These are phyloP conservation scores for Echium plantagineum DNA, from an alignment of 257 asterid genomes.

Conservation along the genomic window DNA sequence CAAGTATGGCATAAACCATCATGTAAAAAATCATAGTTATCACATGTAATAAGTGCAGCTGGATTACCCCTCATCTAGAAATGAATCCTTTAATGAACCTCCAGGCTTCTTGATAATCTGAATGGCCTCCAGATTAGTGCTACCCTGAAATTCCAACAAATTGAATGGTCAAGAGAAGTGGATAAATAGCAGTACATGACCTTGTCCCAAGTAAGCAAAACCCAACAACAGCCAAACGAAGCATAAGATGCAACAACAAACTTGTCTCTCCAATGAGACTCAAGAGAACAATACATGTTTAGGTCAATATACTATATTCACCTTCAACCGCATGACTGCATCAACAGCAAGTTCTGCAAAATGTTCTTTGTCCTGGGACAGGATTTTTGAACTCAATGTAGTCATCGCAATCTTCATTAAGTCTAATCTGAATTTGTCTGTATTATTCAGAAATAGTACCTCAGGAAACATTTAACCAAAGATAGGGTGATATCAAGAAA, in stretches of 20 bases:
- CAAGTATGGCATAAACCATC: background rate
- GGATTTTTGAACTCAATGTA: constrained; percentile 86
- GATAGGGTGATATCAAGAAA: background rate
- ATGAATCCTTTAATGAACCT: constrained; percentile 78
- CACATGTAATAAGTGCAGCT: background rate
- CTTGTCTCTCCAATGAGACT: background rate
- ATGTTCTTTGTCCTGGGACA: constrained; percentile 87
- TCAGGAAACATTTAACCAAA: background rate
- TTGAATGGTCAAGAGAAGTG: constrained; percentile 1
- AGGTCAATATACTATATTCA: constrained; percentile 13
- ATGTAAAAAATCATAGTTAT: background rate
- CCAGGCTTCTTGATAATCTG: constrained; percentile 94
- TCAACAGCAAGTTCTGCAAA: constrained; percentile 79
- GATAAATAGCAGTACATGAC: background rate
- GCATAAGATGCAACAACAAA: too few species aligned
- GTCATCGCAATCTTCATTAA: constrained; percentile 86
- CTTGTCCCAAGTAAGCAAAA: background rate
- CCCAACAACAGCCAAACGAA: too few species aligned
- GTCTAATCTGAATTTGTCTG: constrained; percentile 67
- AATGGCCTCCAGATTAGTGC: constrained; percentile 82
- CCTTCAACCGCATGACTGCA: constrained; percentile 92
- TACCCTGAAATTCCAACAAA: constrained; percentile 51
- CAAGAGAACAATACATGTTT: background rate
- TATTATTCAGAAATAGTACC: constrained; percentile 3
- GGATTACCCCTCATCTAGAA: constrained; percentile 78